phyloP scores from a whole-genome alignment of 495 filamentous ascomycete species.

The Podospora tetraspora region DNA sequence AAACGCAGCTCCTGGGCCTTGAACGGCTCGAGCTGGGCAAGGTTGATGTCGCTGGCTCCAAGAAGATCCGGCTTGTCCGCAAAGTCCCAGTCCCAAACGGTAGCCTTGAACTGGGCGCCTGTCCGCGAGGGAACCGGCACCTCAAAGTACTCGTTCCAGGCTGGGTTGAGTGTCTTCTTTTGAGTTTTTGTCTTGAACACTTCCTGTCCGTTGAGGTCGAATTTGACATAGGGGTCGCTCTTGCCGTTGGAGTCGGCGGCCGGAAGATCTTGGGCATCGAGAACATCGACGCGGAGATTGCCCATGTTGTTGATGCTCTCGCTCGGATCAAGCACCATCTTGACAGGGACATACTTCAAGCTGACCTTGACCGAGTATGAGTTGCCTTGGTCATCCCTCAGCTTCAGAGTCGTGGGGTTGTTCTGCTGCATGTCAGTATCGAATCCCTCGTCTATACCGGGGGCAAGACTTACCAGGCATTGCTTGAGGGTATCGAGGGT shows the following conservation, averaged over 20 bases:
- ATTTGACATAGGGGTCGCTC: slow-evolving; percentile 95
- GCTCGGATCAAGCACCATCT: slow-evolving; percentile 87
- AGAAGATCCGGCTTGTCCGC: slow-evolving; percentile 86
- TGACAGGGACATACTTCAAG: slow-evolving; percentile 86
- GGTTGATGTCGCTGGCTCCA: slow-evolving; percentile 69
- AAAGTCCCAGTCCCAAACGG: slow-evolving; percentile 93
- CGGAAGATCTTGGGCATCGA: slow-evolving; percentile 82
- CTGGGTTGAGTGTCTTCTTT: slow-evolving; percentile 92
- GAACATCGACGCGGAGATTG: slow-evolving; percentile 80
- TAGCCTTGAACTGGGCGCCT: slow-evolving; percentile 75
- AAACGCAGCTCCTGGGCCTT: slow-evolving; percentile 63
- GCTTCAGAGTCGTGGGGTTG: slow-evolving; percentile 73
- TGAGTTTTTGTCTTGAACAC: slow-evolving; percentile 89
- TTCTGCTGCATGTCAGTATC: slow-evolving; percentile 51
- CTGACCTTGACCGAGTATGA: slow-evolving; percentile 79
- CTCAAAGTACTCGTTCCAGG: slow-evolving; percentile 96
- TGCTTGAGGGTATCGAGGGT: slow-evolving; percentile 81
- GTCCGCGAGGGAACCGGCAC: slow-evolving; percentile 73
- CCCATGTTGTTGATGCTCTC: slow-evolving; percentile 99
- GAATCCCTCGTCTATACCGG: background rate
- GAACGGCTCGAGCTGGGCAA: slow-evolving; percentile 82
- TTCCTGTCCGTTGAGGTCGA: slow-evolving; percentile 77
- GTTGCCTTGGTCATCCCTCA: slow-evolving; percentile 70
- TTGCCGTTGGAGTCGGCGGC: slow-evolving; percentile 91
- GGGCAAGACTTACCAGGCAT: slow-evolving; percentile 59